Evolutionary conservation across 1,284 basidiomycete genomes (phyloP).

Genomic region (Boletus semigastroideus): DNA sequence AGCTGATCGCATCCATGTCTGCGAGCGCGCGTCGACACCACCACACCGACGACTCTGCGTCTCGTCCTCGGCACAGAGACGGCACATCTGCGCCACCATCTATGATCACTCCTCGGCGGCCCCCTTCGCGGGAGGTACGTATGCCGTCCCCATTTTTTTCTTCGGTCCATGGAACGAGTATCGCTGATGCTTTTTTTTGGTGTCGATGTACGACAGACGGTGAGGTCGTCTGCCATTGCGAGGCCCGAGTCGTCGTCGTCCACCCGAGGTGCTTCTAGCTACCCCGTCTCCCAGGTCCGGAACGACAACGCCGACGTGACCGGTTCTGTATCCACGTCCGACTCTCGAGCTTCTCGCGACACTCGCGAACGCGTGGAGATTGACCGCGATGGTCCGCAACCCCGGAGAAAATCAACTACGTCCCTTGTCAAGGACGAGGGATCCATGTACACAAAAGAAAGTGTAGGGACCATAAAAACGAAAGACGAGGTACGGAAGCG

Average conservation of each 20-base stretch:
- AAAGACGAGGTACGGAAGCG: conserved; percentile 11
- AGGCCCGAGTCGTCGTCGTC: not conserved
- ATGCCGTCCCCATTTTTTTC: not conserved
- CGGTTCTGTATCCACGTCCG: not conserved
- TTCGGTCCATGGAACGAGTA: too few relatives aligned
- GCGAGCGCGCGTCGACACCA: not conserved
- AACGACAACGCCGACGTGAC: not conserved
- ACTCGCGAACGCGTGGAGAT: not conserved
- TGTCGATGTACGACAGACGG: conserved; percentile 2
- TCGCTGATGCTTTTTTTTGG: too few relatives aligned
- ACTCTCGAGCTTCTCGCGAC: not conserved
- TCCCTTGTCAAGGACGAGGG: not conserved
- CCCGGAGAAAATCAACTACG: not conserved
- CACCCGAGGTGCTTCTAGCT: not conserved
- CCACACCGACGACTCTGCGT: not conserved
- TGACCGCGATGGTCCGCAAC: not conserved
- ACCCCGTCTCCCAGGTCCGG: not conserved
- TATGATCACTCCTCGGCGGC: too few relatives aligned
- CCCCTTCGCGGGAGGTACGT: conserved; percentile 11
- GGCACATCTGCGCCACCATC: not conserved
- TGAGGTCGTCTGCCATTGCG: not conserved
- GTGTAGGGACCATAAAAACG: not conserved
- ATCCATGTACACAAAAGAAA: conserved; percentile 1
- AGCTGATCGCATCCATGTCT: conserved; percentile 12
- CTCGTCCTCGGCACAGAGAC: not conserved